Evolutionary conservation across 306 rosid genomes (phyloP).

Genomic region (Castanea crenata): DNA sequence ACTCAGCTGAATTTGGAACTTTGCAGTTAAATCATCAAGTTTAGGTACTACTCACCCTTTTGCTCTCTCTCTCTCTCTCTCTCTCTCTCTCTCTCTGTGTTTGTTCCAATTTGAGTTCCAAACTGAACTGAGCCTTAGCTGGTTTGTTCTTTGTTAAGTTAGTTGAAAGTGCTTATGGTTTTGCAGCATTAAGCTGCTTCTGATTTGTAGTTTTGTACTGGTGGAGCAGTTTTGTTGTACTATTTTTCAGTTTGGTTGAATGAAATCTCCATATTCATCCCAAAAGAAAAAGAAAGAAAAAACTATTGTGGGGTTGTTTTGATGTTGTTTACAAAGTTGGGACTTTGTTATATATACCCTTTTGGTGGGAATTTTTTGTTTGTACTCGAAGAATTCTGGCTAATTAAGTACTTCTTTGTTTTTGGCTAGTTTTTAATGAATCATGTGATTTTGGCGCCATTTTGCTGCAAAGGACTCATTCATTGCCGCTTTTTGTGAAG

Average conservation of each 20-base stretch:
- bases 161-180: no score
- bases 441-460: not conserved
- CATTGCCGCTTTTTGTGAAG: conserved; percentile 15
- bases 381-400: not conserved
- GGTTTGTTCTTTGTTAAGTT: no score
- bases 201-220: no score
- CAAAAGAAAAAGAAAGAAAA: not conserved
- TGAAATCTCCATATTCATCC: no score
- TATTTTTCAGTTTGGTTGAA: no score
- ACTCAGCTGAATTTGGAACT: conserved; percentile 17
- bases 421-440: not conserved
- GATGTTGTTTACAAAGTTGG: not conserved
- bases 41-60: not conserved
- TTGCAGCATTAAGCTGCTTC: no score
- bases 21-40: conserved; percentile 15
- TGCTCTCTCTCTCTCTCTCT: not conserved
- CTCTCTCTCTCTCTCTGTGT: no score
- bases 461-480: not conserved
- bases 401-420: not conserved
- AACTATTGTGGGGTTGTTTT: not conserved
- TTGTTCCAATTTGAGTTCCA: not conserved
- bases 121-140: not conserved
- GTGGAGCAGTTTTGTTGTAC: no score
- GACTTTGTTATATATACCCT: not conserved
- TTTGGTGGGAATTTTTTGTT: not conserved